These are phyloP conservation scores for Aquilaria sinensis DNA, from an alignment of 345 rosid species.

Conservation along the genomic window DNA sequence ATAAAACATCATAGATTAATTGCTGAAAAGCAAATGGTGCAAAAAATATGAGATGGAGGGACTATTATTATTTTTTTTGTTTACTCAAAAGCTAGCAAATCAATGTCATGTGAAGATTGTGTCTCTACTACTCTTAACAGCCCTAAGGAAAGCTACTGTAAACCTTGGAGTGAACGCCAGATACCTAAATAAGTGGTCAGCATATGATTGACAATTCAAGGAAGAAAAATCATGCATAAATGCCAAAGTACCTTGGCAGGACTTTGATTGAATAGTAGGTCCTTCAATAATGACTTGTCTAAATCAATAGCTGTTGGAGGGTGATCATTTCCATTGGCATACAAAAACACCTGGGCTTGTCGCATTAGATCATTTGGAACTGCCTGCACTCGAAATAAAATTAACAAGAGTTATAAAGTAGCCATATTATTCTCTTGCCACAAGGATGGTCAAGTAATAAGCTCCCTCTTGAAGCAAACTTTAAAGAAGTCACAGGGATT, in stretches of 20 bases:
- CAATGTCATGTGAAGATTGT: too few species aligned
- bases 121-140: too few species aligned
- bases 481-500: too few species aligned
- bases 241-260: constrained; percentile 64
- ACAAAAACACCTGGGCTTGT: constrained; percentile 71
- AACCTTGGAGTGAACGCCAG: too few species aligned
- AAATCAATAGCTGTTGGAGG: constrained; percentile 93
- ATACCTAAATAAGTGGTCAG: too few species aligned
- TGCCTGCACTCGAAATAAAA: constrained; percentile 32
- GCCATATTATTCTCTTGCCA: neutral
- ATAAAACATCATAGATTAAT: too few species aligned
- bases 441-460: neutral
- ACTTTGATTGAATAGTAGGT: constrained; percentile 76
- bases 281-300: constrained; percentile 66
- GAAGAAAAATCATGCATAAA: constrained; percentile 3
- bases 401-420: neutral
- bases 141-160: too few species aligned
- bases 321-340: constrained; percentile 65
- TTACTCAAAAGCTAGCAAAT: too few species aligned
- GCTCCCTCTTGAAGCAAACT: too few species aligned
- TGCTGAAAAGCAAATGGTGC: too few species aligned
- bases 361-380: constrained; percentile 62
- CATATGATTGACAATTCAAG: neutral
- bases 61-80: too few species aligned
- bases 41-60: too few species aligned